A percentile compares a stretch with the other conserved stretches of the same genome.
Evolutionary conservation across 2,329 filamentous ascomycete species (phyloP).

Genomic region (Thelonectria rubi): DNA sequence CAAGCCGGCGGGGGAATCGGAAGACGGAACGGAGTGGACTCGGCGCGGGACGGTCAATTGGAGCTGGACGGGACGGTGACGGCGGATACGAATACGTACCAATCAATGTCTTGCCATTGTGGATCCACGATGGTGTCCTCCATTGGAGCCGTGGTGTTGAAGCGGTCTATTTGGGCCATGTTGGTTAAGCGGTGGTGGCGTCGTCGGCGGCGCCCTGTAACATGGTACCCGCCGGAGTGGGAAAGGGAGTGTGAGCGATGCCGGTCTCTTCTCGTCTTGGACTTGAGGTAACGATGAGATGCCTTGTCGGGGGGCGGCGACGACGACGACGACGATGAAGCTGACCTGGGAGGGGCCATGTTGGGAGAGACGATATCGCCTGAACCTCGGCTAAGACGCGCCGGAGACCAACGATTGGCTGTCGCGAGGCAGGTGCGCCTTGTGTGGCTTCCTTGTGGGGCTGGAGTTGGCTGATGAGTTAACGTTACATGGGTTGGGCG

Average conservation of each 20-base stretch:
- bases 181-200: constrained; percentile 41
- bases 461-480: constrained; percentile 29
- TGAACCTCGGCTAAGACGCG: constrained; percentile 37
- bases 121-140: constrained; percentile 57
- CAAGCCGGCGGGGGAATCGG: constrained; percentile 14
- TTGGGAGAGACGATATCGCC: constrained; percentile 28
- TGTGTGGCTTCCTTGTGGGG: constrained; percentile 15
- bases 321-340: constrained; percentile 37
- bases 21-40: constrained; percentile 30
- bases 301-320: constrained; percentile 32
- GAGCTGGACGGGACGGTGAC: background rate
- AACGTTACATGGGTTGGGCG: constrained; percentile 41
- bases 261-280: constrained; percentile 37
- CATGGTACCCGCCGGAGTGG: constrained; percentile 37
- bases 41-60: constrained; percentile 2
- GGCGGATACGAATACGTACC: constrained; percentile 60
- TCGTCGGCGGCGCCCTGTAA: constrained; percentile 39
- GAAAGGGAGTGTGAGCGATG: constrained; percentile 23
- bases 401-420: constrained; percentile 34
- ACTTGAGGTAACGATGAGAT: constrained; percentile 45
- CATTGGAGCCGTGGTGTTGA: constrained; percentile 49
- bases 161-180: constrained; percentile 48
- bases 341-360: constrained; percentile 39
- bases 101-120: constrained; percentile 80
- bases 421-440: constrained; percentile 2